Evolutionary conservation across 2,329 filamentous ascomycete species (phyloP), one percentile per base, ranked within the genome.

Genomic region (Colletotrichum musicola): DNA sequence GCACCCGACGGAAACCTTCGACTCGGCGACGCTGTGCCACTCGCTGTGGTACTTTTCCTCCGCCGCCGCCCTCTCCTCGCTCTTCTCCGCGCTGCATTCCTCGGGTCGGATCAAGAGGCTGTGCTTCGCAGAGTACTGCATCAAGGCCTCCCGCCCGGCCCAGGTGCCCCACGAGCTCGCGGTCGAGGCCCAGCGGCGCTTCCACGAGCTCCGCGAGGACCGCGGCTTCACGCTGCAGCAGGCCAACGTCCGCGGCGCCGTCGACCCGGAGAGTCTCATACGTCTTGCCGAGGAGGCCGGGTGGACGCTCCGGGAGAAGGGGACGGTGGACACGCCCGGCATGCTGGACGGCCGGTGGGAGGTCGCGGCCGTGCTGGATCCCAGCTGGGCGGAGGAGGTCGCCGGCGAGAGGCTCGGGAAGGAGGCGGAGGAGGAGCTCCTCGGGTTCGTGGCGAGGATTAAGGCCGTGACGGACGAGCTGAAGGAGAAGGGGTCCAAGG

Each of bases 21-120:
- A 61, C 38, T 20, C 6, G 2, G 66, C 66, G 30, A 67, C 66
- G 5, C 44, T 69, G 49, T 69, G 66, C 50, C 66, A 69, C 40
- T 69, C 66, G 7, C 63, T 69, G 6, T 69, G 66, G 66, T 69
- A 69, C 62, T 69, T 69, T 16, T 38, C 62, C 35, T 65, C 66
- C n/a, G 30, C 40, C 1, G 55, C 27, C 0, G 62, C 49, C 5
- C 46, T 70, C 13, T 44, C 50, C 9, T 12, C 46, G 30, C 68
- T 70, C 0, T 68, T 70, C 14, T 12, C 16, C n/a, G 14, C 58
- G 14, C 50, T 70, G 16, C 12, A 40, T 18, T n/a, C 18, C 7
- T 47, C 57, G 3, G 18, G 38, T 13, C 54, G 30, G 25, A 9
- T 64, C 20, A 1, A 16, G 10, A 51, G 38, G 16, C 30, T 70